Evolutionary conservation across 1,139 yeast genomes (phyloP).

Genomic region (Geotrichum candidum): DNA sequence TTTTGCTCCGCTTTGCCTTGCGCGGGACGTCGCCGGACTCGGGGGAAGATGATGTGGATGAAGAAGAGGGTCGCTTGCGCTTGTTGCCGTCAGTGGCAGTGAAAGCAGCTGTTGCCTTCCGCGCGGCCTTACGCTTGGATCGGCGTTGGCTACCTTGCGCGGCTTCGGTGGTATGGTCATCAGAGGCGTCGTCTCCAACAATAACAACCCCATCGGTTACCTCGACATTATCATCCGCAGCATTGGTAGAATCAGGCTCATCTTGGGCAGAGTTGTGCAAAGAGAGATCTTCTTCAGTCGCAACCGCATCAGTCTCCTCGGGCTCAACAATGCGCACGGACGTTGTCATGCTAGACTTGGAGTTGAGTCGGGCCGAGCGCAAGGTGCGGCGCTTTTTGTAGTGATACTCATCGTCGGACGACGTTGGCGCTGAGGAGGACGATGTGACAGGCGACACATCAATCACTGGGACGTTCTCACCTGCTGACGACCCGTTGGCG

Average conservation of each 20-base stretch:
- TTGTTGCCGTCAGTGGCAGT: background rate
- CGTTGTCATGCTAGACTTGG: background rate
- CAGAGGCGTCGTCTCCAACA: background rate
- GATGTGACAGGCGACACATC: background rate
- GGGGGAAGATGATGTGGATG: background rate
- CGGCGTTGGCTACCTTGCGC: background rate
- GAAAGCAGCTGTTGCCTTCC: background rate
- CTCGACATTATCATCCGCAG: background rate
- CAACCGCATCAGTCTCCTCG: background rate
- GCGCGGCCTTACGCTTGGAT: background rate
- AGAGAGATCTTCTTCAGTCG: background rate
- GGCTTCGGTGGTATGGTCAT: background rate
- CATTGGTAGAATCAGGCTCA: background rate
- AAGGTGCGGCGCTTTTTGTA: background rate
- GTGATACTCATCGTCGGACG: background rate
- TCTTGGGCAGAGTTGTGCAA: background rate
- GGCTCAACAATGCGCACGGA: background rate
- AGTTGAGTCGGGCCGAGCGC: background rate
- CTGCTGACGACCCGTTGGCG: background rate
- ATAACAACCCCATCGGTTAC: background rate
- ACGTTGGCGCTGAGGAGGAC: background rate
- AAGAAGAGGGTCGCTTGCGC: background rate
- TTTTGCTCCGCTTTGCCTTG: background rate
- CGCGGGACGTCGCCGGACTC: background rate
- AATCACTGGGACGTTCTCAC: background rate